Evolutionary conservation across 1,139 yeast species (phyloP), one percentile per base, ranked within the genome.

Genomic region (Kodamaea arcana): DNA sequence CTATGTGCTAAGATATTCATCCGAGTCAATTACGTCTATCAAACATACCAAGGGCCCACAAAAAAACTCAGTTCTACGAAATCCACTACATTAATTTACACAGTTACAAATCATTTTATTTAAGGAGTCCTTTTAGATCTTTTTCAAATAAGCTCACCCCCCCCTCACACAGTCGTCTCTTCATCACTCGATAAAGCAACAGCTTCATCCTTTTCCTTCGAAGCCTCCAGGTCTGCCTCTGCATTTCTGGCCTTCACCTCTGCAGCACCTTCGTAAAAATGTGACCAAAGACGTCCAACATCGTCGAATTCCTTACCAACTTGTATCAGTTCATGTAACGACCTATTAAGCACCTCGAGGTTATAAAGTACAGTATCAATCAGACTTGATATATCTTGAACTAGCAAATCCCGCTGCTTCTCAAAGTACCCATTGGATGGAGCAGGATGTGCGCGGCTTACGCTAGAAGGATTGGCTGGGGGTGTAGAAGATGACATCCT

Each of bases 231-330:
- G 26, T 35, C 40, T 16, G 25, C 15, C 20, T 36, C 31, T 27
- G 27, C 31, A 29, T 39, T 33, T 29, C 46, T 37, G 27, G 48
- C 48, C 33, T 56, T 56, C 29, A 57, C 38, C 34, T 56, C 57
- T 29, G 51, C 55, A 35, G 54, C 39, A 1, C 72, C 70, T 42
- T 59, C 62, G 42, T 69, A 69, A 43, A 69, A 69, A 31, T 59
- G 60, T 6, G 58, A 51, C 75, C 75, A 69, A 27, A 69, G 51
- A 17, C 65, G 50, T 13, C 72, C 72, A 20, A 67, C 72, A 37
- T 68, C 65, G 37, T 67, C 72, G 43, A 69, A 69, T 37, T 67
- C 73, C 37, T 66, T 66, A 4, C 74, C 72, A 1, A 69, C 72
- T 39, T 67, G 70, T 13, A 69, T 53, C 20, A 69, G 62, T 39